Evolutionary conservation across 148 eudicot species (phyloP).

Genomic region (Rhododendron ovatum): DNA sequence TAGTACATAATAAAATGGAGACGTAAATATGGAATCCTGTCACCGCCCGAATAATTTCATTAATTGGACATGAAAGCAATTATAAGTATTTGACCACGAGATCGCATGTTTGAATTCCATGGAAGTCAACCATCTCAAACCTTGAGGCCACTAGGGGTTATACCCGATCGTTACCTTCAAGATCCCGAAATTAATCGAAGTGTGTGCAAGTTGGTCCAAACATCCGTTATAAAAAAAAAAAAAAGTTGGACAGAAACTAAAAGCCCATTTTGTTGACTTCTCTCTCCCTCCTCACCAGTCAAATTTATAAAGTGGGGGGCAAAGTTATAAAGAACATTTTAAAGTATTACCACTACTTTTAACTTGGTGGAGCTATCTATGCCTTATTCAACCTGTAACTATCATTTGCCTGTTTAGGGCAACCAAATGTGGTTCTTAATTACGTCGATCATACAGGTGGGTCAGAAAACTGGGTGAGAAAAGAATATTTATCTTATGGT

Average conservation of each 20-base stretch:
- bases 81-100: too few relatives aligned
- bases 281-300: neutral
- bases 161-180: accelerated
- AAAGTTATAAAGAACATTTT: neutral
- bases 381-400: neutral
- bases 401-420: neutral
- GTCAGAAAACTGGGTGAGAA: neutral
- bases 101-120: neutral
- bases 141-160: neutral
- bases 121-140: neutral
- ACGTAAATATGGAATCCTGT: too few relatives aligned
- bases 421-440: neutral
- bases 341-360: neutral
- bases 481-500: neutral
- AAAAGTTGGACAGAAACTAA: too few relatives aligned
- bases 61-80: too few relatives aligned
- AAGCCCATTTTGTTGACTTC: neutral
- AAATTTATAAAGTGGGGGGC: neutral
- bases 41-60: too few relatives aligned
- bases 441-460: neutral
- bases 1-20: too few relatives aligned
- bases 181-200: accelerated
- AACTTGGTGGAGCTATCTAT: neutral
- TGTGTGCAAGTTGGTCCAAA: too few relatives aligned
- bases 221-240: too few relatives aligned